Conservation (phyloP, 1,139 yeast species). For the Meyerozyma carpophila region DNA sequence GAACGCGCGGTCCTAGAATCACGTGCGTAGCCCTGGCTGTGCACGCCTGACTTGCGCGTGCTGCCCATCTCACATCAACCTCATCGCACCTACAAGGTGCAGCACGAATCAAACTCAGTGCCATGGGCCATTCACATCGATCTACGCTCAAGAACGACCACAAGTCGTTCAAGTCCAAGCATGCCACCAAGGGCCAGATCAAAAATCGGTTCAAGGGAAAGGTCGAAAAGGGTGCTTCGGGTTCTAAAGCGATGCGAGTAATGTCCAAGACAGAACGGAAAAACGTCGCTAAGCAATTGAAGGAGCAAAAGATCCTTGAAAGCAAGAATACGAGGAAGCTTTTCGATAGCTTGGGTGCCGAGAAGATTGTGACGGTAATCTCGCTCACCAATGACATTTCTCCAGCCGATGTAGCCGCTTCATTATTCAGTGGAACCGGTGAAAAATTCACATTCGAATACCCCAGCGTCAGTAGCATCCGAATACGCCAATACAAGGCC, state of each 20-base stretch:
- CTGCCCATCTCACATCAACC: background rate
- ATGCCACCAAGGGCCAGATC: constrained; percentile 83
- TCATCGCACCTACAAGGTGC: constrained; percentile 9
- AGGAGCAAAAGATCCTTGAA: constrained; percentile 62
- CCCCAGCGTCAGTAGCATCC: constrained; percentile 47
- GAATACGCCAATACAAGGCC: constrained; percentile 64
- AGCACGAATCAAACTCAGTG: background rate
- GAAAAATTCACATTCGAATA: constrained; percentile 26
- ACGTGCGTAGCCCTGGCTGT: constrained; percentile 5
- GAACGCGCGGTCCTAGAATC: background rate
- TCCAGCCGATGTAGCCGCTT: constrained; percentile 51
- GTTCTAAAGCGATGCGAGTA: constrained; percentile 30
- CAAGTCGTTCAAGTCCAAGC: constrained; percentile 86
- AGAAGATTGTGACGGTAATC: constrained; percentile 75
- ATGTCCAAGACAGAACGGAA: constrained; percentile 69
- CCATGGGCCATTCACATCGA: constrained; percentile 77
- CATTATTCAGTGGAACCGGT: constrained; percentile 35
- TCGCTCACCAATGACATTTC: constrained; percentile 73
- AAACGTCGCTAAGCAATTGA: constrained; percentile 74
- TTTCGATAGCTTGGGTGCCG: constrained; percentile 74
- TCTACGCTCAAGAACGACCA: constrained; percentile 78
- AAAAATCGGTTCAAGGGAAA: constrained; percentile 81
- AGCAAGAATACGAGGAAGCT: constrained; percentile 37
- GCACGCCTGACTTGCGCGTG: constrained; percentile 6
- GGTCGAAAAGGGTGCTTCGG: constrained; percentile 55